phyloP scores from a whole-genome alignment of 2,329 filamentous ascomycete species.

The Cladosporium velox region DNA sequence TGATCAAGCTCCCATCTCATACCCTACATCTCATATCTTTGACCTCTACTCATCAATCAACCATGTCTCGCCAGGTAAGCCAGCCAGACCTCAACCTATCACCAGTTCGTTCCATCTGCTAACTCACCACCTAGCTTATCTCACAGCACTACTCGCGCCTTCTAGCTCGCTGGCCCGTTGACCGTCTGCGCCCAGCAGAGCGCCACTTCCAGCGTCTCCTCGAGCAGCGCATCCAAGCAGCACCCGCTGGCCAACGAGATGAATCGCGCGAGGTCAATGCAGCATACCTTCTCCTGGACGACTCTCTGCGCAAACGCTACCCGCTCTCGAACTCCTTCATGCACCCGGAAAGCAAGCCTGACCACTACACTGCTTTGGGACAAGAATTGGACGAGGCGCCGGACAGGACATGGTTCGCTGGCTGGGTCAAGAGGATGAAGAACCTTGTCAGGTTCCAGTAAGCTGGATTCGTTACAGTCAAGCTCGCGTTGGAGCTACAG shows the following conservation, averaged over 20 bases:
- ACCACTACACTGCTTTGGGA: slow-evolving; percentile 55
- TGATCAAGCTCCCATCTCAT: background rate
- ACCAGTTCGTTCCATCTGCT: background rate
- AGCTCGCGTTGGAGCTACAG: background rate
- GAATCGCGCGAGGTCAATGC: slow-evolving; percentile 57
- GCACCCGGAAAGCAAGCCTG: slow-evolving; percentile 52
- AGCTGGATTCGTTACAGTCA: background rate
- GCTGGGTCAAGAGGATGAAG: slow-evolving; percentile 47
- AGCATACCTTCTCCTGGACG: slow-evolving; percentile 61
- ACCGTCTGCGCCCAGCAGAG: slow-evolving; percentile 51
- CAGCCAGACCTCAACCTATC: background rate
- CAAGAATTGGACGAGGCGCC: slow-evolving; percentile 57
- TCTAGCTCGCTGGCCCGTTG: slow-evolving; percentile 52
- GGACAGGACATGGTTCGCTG: slow-evolving; percentile 48
- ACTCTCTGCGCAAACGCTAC: slow-evolving; percentile 57
- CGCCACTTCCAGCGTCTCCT: slow-evolving; percentile 46
- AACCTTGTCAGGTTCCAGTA: slow-evolving; percentile 17
- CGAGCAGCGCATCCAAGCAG: slow-evolving; percentile 42
- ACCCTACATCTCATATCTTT: background rate
- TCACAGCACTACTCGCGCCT: slow-evolving; percentile 54
- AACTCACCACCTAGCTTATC: slow-evolving; percentile 33
- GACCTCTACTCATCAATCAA: background rate
- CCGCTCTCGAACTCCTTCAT: slow-evolving; percentile 51
- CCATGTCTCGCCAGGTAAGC: slow-evolving; percentile 33
- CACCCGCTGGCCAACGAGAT: slow-evolving; percentile 29